phyloP scores from a whole-genome alignment of 2,329 filamentous ascomycete genomes.

The Lecanicillium sp. region DNA sequence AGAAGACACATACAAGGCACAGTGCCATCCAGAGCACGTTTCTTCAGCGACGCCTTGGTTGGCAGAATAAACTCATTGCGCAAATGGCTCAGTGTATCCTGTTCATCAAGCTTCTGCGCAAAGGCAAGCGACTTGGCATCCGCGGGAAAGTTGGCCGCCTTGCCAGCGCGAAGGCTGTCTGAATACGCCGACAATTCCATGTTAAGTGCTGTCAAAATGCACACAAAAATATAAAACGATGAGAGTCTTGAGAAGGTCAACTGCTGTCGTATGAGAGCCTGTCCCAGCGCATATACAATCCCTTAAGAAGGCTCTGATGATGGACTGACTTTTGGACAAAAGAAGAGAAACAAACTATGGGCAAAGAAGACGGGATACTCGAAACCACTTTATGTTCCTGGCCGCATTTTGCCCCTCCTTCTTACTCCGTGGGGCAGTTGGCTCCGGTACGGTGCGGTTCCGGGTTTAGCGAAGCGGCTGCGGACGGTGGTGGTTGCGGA shows the following conservation, averaged over 20 bases:
- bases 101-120: slow-evolving; percentile 45
- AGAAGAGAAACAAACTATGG: neutral
- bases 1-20: slow-evolving; percentile 25
- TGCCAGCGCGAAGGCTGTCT: slow-evolving; percentile 31
- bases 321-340: too few relatives aligned
- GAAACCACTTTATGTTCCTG: slow-evolving; percentile 8
- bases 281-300: too few relatives aligned
- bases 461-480: too few relatives aligned
- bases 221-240: too few relatives aligned
- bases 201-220: slow-evolving; percentile 6
- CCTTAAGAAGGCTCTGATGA: too few relatives aligned
- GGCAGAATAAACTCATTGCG: slow-evolving; percentile 71
- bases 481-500: too few relatives aligned
- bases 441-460: too few relatives aligned
- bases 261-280: too few relatives aligned
- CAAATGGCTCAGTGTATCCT: slow-evolving; percentile 52
- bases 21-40: slow-evolving; percentile 45
- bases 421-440: slow-evolving; percentile 3
- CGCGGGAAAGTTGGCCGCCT: slow-evolving; percentile 34
- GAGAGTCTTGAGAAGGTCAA: too few relatives aligned
- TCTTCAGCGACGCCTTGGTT: slow-evolving; percentile 60
- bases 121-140: slow-evolving; percentile 39
- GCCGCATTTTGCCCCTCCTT: slow-evolving; percentile 17
- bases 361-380: slow-evolving; percentile 1
- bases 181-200: slow-evolving; percentile 33